Conservation (phyloP, 2,329 filamentous ascomycete genomes). For the Exophiala spinifera region DNA sequence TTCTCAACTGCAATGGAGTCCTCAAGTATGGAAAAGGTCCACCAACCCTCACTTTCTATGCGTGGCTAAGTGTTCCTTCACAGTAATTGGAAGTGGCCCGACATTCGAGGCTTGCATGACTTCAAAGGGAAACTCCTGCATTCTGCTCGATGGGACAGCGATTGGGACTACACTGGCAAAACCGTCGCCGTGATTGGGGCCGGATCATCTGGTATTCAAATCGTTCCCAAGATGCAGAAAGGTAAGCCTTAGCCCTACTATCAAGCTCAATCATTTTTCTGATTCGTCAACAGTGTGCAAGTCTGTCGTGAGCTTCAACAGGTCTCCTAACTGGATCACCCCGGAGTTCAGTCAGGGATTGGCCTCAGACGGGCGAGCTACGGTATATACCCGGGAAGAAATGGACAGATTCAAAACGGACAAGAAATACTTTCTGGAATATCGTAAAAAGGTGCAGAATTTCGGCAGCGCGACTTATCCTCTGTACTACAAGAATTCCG, state of each 20-base stretch:
- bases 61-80: constrained; percentile 51
- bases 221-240: constrained; percentile 36
- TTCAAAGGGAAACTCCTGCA: constrained; percentile 38
- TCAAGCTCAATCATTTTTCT: neutral
- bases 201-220: constrained; percentile 28
- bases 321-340: constrained; percentile 24
- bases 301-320: constrained; percentile 32
- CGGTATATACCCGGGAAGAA: constrained; percentile 15
- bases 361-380: constrained; percentile 11
- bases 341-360: constrained; percentile 13
- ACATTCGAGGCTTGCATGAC: constrained; percentile 34
- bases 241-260: neutral
- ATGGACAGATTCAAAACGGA: constrained; percentile 20
- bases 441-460: constrained; percentile 33
- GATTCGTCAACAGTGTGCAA: constrained; percentile 1
- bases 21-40: constrained; percentile 51
- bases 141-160: constrained; percentile 33
- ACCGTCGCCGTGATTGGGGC: constrained; percentile 30
- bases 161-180: constrained; percentile 29
- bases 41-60: constrained; percentile 50
- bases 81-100: constrained; percentile 42
- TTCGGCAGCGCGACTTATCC: constrained; percentile 42
- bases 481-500: constrained; percentile 34
- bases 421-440: constrained; percentile 28
- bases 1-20: constrained; percentile 30